Percentiles rank a stretch among this genome's conserved stretches.
Evolutionary conservation across 495 filamentous ascomycete species (phyloP).

Genomic region (Penicillium herquei): DNA sequence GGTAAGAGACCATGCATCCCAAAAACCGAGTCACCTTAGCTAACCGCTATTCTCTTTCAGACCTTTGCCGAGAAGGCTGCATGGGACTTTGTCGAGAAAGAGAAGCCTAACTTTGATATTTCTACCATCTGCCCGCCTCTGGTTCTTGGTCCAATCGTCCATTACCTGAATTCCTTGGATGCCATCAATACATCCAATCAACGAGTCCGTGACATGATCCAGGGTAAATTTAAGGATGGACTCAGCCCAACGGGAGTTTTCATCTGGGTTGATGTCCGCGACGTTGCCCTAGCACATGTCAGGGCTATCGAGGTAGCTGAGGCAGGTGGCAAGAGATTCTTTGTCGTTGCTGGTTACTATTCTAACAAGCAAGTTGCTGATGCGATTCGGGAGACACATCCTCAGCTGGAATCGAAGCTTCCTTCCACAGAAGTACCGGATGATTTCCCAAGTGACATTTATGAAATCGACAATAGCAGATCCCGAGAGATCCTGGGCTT

Average conservation of each 20-base stretch:
- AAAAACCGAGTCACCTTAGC: background rate
- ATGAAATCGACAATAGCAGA: conserved; percentile 51
- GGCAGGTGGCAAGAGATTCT: conserved; percentile 69
- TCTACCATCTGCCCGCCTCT: conserved; percentile 69
- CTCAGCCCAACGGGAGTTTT: conserved; percentile 55
- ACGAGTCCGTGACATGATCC: conserved; percentile 52
- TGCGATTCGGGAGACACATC: conserved; percentile 62
- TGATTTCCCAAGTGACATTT: conserved; percentile 40
- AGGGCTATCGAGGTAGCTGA: conserved; percentile 64
- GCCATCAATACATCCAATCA: conserved; percentile 68
- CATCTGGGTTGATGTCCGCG: conserved; percentile 67
- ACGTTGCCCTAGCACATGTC: conserved; percentile 71
- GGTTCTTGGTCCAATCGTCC: conserved; percentile 69
- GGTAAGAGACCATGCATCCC: conserved; percentile 19
- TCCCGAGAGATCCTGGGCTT: conserved; percentile 58
- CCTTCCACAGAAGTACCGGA: conserved; percentile 47
- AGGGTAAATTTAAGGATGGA: conserved; percentile 64
- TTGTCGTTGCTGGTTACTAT: conserved; percentile 62
- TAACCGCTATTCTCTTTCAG: conserved; percentile 14
- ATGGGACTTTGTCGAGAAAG: conserved; percentile 77
- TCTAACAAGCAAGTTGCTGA: conserved; percentile 65
- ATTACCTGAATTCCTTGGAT: conserved; percentile 64
- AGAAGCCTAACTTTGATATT: conserved; percentile 75
- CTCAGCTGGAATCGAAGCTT: conserved; percentile 60
- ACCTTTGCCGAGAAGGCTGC: conserved; percentile 67